A percentile compares a stretch with the other conserved stretches of the same genome.
Evolutionary conservation across 768 basidiomycete genomes (phyloP).

Genomic region (Tulasnella sp.): DNA sequence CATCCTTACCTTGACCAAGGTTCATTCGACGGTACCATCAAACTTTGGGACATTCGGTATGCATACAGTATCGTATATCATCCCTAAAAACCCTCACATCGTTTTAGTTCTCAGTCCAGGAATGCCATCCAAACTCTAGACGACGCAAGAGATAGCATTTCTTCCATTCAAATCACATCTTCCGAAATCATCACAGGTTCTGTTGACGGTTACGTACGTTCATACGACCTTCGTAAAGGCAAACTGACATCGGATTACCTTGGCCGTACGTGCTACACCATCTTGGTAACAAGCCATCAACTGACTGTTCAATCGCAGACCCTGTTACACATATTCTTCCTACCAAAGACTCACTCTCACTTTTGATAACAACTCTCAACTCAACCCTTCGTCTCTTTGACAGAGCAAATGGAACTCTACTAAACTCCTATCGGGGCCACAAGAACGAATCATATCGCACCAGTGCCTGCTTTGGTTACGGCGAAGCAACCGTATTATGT

Average conservation of each 20-base stretch:
- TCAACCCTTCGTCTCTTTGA: slow-evolving; percentile 81
- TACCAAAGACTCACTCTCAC: slow-evolving; percentile 64
- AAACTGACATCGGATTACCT: slow-evolving; percentile 80
- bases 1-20: slow-evolving; percentile 34
- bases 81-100: not conserved
- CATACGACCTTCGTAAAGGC: slow-evolving; percentile 91
- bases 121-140: slow-evolving; percentile 82
- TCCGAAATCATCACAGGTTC: slow-evolving; percentile 67
- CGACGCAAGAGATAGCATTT: slow-evolving; percentile 78
- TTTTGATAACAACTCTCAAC: slow-evolving; percentile 74
- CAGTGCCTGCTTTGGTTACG: slow-evolving; percentile 69
- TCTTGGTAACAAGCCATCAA: not conserved
- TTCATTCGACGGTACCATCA: slow-evolving; percentile 82
- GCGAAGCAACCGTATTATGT: slow-evolving; percentile 65
- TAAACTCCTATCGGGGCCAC: slow-evolving; percentile 79
- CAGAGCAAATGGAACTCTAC: slow-evolving; percentile 58
- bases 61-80: not conserved
- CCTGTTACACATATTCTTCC: slow-evolving; percentile 77
- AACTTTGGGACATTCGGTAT: slow-evolving; percentile 85
- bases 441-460: slow-evolving; percentile 60
- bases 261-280: slow-evolving; percentile 49
- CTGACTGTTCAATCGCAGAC: slow-evolving; percentile 34
- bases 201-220: slow-evolving; percentile 82
- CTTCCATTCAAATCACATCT: slow-evolving; percentile 54
- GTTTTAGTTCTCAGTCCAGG: slow-evolving; percentile 53